Evolutionary conservation across 1,284 basidiomycete genomes (phyloP).

Genomic region (Wolfiporia cocos): DNA sequence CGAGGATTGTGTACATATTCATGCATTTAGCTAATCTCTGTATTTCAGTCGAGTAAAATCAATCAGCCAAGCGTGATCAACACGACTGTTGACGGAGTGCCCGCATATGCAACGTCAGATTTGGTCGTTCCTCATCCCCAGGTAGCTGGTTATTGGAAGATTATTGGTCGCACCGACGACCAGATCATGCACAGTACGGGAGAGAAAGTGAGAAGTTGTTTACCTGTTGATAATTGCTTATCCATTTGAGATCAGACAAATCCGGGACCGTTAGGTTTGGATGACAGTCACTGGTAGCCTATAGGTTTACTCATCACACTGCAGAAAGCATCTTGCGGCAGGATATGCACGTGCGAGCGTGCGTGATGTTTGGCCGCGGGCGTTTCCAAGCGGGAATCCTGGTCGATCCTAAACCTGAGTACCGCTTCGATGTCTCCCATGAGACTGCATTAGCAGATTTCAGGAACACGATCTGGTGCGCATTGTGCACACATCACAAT

Average conservation of each 20-base stretch:
- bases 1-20: not conserved
- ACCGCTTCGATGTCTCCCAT: conserved; percentile 22
- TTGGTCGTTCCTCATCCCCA: conserved; percentile 39
- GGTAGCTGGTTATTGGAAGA: conserved; percentile 34
- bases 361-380: conserved; percentile 35
- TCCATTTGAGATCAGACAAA: conserved; percentile 21
- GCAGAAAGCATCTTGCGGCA: conserved; percentile 24
- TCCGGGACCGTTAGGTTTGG: conserved; percentile 13
- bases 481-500: not conserved
- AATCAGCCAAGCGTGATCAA: conserved; percentile 18
- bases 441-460: conserved; percentile 17
- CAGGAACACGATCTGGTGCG: conserved; percentile 28
- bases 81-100: conserved; percentile 19
- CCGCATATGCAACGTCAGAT: conserved; percentile 34
- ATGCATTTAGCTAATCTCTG: not conserved
- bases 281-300: not conserved
- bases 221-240: not conserved
- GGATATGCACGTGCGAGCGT: conserved; percentile 22
- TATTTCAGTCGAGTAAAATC: not conserved
- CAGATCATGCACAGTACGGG: conserved; percentile 38
- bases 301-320: conserved; percentile 8
- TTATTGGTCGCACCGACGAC: too few relatives aligned
- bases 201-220: conserved; percentile 23
- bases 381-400: conserved; percentile 31
- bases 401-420: conserved; percentile 24